phyloP scores from a whole-genome alignment of 805 yeast genomes.

The Candida manassasensis region DNA sequence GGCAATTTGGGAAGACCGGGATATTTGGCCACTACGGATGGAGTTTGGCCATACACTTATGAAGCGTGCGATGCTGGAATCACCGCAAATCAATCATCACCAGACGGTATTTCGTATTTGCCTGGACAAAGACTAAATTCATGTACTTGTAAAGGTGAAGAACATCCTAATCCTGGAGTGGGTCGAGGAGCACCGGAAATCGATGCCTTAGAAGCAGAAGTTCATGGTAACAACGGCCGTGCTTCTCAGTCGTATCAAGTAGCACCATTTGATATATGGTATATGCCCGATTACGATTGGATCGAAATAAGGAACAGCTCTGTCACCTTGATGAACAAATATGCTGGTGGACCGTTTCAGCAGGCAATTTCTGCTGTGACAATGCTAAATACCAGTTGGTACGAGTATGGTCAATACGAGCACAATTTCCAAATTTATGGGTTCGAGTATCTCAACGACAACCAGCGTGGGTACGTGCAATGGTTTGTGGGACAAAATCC shows the following conservation, averaged over 20 bases:
- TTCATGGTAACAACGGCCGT: slow-evolving; percentile 55
- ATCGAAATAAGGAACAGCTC: slow-evolving; percentile 64
- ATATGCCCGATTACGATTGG: slow-evolving; percentile 78
- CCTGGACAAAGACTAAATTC: slow-evolving; percentile 77
- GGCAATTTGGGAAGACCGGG: slow-evolving; percentile 95
- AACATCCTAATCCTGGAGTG: slow-evolving; percentile 80
- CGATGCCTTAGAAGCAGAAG: slow-evolving; percentile 83
- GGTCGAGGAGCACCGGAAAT: slow-evolving; percentile 97
- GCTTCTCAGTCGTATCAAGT: slow-evolving; percentile 89
- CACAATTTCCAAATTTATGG: slow-evolving; percentile 67
- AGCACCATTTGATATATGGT: slow-evolving; percentile 96
- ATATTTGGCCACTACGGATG: slow-evolving; percentile 79
- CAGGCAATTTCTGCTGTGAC: slow-evolving; percentile 84
- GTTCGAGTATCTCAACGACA: slow-evolving; percentile 69
- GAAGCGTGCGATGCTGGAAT: slow-evolving; percentile 89
- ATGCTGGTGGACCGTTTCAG: slow-evolving; percentile 88
- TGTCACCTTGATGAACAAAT: slow-evolving; percentile 77
- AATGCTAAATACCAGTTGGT: slow-evolving; percentile 76
- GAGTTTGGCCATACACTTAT: slow-evolving; percentile 93
- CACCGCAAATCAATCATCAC: slow-evolving; percentile 86
- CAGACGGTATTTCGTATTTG: slow-evolving; percentile 82
- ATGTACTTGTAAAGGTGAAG: slow-evolving; percentile 79
- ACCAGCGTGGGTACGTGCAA: slow-evolving; percentile 63
- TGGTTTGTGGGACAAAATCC: slow-evolving; percentile 81
- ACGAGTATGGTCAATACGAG: slow-evolving; percentile 51